Percentiles rank a stretch among this genome's conserved stretches.
These are phyloP conservation scores for Nemania diffusa DNA, from an alignment of 2,329 filamentous ascomycete genomes.

Conservation along the genomic window DNA sequence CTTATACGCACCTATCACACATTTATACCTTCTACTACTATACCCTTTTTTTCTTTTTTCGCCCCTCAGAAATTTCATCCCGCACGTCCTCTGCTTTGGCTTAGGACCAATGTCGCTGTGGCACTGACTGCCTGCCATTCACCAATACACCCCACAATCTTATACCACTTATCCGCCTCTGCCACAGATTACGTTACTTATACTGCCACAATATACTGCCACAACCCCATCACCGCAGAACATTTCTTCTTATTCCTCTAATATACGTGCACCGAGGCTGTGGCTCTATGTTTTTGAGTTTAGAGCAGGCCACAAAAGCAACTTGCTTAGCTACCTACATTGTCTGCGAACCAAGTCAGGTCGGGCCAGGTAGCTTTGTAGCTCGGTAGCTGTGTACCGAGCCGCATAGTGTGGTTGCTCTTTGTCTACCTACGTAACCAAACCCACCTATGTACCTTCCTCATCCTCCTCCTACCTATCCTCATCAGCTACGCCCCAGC, in stretches of 20 bases:
- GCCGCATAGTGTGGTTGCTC: slow-evolving; percentile 13
- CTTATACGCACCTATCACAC: background rate
- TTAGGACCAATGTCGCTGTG: slow-evolving; percentile 17
- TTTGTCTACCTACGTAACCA: slow-evolving; percentile 25
- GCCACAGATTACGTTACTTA: slow-evolving; percentile 37
- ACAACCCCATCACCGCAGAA: slow-evolving; percentile 8
- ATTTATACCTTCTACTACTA: background rate
- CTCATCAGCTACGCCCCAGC: slow-evolving; percentile 6
- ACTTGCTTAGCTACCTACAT: slow-evolving; percentile 2
- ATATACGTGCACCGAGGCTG: background rate
- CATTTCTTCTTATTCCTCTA: slow-evolving; percentile 2
- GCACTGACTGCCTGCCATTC: slow-evolving; percentile 34
- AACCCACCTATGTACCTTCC: slow-evolving; percentile 2
- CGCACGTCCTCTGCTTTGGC: background rate
- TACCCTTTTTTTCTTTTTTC: background rate
- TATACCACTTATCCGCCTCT: slow-evolving; percentile 9
- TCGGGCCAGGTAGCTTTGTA: slow-evolving; percentile 30
- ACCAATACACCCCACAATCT: slow-evolving; percentile 22
- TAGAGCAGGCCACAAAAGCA: slow-evolving; percentile 10
- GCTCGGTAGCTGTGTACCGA: slow-evolving; percentile 17
- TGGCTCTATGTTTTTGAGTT: background rate
- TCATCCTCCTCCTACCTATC: background rate
- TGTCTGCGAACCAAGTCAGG: slow-evolving; percentile 17
- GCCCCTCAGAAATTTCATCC: background rate
- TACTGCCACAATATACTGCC: slow-evolving; percentile 13